phyloP scores from a whole-genome alignment of 2,329 filamentous ascomycete species.

The Purpureocillium lavendulum region DNA sequence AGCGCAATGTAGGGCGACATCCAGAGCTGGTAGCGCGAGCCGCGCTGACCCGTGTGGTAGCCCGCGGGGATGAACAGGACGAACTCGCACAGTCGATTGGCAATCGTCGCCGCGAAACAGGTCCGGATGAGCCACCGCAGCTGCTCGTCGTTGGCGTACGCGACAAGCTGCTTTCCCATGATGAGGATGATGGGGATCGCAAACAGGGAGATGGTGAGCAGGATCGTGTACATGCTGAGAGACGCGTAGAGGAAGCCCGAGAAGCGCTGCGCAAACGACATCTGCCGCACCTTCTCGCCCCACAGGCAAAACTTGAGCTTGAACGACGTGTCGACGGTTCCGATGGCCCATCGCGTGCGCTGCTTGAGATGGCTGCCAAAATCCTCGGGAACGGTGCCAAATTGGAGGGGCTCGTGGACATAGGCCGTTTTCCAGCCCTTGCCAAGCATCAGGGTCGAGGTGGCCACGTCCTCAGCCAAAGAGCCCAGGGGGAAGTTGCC shows the following conservation, averaged over 20 bases:
- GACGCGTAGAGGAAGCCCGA: constrained; percentile 50
- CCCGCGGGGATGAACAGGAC: constrained; percentile 51
- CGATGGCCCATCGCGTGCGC: constrained; percentile 46
- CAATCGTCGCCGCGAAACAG: constrained; percentile 41
- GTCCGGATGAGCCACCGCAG: constrained; percentile 50
- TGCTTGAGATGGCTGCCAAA: constrained; percentile 48
- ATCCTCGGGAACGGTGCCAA: constrained; percentile 50
- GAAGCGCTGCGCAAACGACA: constrained; percentile 49
- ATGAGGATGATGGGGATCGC: constrained; percentile 51
- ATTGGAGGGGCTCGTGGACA: constrained; percentile 51
- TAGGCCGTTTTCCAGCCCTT: constrained; percentile 55
- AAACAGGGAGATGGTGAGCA: constrained; percentile 45
- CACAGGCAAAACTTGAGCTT: constrained; percentile 53
- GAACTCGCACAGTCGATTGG: constrained; percentile 47
- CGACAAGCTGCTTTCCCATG: constrained; percentile 48
- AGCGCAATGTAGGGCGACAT: constrained; percentile 55
- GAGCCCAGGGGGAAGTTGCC: constrained; percentile 54
- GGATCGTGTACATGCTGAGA: constrained; percentile 46
- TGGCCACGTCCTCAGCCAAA: constrained; percentile 52
- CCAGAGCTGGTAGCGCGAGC: constrained; percentile 49
- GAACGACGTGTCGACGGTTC: constrained; percentile 49
- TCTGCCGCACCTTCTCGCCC: constrained; percentile 41
- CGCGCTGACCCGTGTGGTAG: constrained; percentile 50
- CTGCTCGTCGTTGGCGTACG: constrained; percentile 42
- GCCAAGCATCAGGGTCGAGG: constrained; percentile 49